These are phyloP conservation scores for Eucalyptus melliodora DNA, from an alignment of 345 rosid species.

Conservation along the genomic window DNA sequence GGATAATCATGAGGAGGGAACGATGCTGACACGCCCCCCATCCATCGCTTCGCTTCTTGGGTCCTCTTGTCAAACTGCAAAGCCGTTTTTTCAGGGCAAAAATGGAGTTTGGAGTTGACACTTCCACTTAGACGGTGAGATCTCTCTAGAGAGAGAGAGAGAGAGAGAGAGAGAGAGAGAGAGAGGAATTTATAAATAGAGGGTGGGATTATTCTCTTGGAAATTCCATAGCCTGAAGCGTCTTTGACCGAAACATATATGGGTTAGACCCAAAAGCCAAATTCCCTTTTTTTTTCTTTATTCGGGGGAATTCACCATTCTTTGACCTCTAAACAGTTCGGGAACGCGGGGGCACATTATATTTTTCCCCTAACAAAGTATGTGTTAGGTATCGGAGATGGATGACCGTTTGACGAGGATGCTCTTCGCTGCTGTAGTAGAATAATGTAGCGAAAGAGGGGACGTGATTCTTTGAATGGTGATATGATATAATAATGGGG, in stretches of 20 bases:
- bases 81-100: conserved; percentile 14
- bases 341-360: background rate
- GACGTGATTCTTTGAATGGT: background rate
- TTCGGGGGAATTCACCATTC: background rate
- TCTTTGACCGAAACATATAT: conserved; percentile 41
- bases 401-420: background rate
- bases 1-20: background rate
- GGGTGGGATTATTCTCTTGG: background rate
- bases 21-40: background rate
- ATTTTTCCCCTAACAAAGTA: background rate
- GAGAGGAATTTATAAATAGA: background rate
- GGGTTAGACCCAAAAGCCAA: background rate
- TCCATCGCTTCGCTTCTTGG: background rate
- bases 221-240: conserved; percentile 12
- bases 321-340: background rate
- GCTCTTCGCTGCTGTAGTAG: background rate
- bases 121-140: conserved; percentile 1
- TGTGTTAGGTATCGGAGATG: background rate
- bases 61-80: background rate
- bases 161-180: background rate
- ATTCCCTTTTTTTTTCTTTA: background rate
- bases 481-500: background rate
- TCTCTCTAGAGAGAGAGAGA: background rate
- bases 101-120: conserved; percentile 1
- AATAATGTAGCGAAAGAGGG: background rate